These are phyloP conservation scores for Botrytis aclada DNA, from an alignment of 2,329 filamentous ascomycete species.

Conservation along the genomic window DNA sequence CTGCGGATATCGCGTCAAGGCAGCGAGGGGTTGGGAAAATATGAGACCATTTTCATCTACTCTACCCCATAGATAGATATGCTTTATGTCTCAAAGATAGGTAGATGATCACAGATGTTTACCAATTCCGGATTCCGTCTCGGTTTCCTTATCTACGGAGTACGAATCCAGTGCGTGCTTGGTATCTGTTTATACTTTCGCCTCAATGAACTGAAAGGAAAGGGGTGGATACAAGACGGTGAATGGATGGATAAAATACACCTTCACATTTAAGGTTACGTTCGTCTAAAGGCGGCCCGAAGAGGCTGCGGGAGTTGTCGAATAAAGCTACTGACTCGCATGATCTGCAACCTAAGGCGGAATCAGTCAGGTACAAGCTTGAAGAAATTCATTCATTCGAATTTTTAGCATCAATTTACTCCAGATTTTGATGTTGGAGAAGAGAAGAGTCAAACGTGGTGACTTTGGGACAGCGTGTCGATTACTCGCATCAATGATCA, in stretches of 20 bases:
- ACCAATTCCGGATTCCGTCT: neutral
- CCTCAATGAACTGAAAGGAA: neutral
- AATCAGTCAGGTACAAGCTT: neutral
- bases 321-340: neutral
- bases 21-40: slow-evolving; percentile 2
- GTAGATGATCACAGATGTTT: neutral
- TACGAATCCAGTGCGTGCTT: neutral
- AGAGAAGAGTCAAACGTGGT: neutral
- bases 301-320: slow-evolving; percentile 1
- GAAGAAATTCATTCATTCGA: neutral
- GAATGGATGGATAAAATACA: neutral
- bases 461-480: neutral
- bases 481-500: neutral
- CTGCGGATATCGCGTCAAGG: neutral
- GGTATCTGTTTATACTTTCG: neutral
- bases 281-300: neutral
- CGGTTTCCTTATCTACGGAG: slow-evolving; percentile 2
- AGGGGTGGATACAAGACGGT: neutral
- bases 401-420: slow-evolving; percentile 2
- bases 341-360: neutral
- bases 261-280: neutral
- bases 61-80: neutral
- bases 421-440: neutral
- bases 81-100: neutral
- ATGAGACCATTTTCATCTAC: slow-evolving; percentile 9